A percentile compares a stretch with the other conserved stretches of the same genome.
These are phyloP conservation scores for Colletotrichum sp. DNA, from an alignment of 2,329 filamentous ascomycete species.

Conservation along the genomic window DNA sequence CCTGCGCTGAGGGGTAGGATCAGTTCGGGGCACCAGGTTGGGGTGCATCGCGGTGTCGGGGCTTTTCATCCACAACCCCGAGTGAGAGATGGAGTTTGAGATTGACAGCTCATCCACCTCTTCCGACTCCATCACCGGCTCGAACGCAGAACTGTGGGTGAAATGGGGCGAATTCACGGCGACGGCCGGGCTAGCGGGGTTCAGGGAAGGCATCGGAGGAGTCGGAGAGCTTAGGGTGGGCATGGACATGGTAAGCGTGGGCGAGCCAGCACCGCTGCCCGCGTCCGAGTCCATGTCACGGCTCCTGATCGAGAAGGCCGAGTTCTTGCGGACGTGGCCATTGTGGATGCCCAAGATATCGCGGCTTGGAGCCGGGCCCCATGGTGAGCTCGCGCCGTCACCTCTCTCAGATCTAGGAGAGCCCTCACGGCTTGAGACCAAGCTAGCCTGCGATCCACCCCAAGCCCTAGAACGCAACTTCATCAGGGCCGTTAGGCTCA, in stretches of 20 bases:
- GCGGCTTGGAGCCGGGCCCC: slow-evolving; percentile 25
- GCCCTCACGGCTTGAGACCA: slow-evolving; percentile 60
- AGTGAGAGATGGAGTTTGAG: slow-evolving; percentile 26
- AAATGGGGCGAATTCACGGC: slow-evolving; percentile 26
- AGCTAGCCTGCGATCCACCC: slow-evolving; percentile 79
- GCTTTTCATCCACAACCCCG: slow-evolving; percentile 29
- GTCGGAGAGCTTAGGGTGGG: slow-evolving; percentile 31
- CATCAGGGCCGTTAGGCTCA: slow-evolving; percentile 75
- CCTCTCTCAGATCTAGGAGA: slow-evolving; percentile 55
- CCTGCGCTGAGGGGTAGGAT: slow-evolving; percentile 23
- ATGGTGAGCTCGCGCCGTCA: slow-evolving; percentile 52
- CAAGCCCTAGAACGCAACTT: slow-evolving; percentile 78
- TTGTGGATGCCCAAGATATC: slow-evolving; percentile 16
- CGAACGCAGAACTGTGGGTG: slow-evolving; percentile 32
- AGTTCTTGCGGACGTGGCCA: slow-evolving; percentile 52
- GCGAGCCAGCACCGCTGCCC: slow-evolving; percentile 52
- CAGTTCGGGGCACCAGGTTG: slow-evolving; percentile 20
- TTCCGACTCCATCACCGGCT: slow-evolving; percentile 46
- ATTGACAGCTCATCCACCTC: slow-evolving; percentile 26
- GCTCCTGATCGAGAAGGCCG: slow-evolving; percentile 53
- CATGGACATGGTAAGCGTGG: slow-evolving; percentile 52
- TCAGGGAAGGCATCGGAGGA: slow-evolving; percentile 20
- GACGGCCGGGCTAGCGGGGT: slow-evolving; percentile 11
- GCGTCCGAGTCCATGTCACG: slow-evolving; percentile 55
- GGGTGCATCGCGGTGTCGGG: slow-evolving; percentile 18